A percentile compares a stretch with the other conserved stretches of the same genome.
Conservation (phyloP, 257 asterid species). For the Forsythia viridissima region DNA sequence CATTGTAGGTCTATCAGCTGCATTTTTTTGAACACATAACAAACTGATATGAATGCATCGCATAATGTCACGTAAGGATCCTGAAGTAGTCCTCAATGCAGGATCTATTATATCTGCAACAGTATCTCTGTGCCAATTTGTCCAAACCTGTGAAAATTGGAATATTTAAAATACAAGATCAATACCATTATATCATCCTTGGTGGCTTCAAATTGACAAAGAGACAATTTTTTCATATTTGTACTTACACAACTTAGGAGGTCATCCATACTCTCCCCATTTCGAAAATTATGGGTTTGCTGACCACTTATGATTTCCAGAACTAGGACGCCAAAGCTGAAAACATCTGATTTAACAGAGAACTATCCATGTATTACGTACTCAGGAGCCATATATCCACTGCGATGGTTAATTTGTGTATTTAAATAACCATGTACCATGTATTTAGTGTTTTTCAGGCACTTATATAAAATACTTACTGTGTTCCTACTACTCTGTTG, state of each 20-base stretch:
- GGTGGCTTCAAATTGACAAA: not conserved
- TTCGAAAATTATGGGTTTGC: no score
- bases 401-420: no score
- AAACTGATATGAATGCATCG: constrained; percentile 36
- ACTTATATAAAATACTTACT: no score
- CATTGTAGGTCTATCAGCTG: constrained; percentile 34
- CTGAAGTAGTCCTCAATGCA: constrained; percentile 6
- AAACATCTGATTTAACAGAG: no score
- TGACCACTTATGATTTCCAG: no score
- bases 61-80: constrained; percentile 21
- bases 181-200: no score
- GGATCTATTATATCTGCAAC: constrained; percentile 27
- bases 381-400: no score
- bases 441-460: no score
- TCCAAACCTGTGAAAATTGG: constrained; percentile 31
- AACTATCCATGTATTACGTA: no score
- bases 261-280: constrained; percentile 17
- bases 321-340: no score
- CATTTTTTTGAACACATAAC: constrained; percentile 36
- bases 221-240: not conserved
- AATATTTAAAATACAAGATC: not conserved
- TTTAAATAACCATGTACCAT: no score
- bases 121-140: constrained; percentile 29
- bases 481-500: no score
- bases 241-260: constrained; percentile 41